These are phyloP conservation scores for Cladosporium sphaerospermum DNA, from an alignment of 2,329 filamentous ascomycete species.

Conservation along the genomic window DNA sequence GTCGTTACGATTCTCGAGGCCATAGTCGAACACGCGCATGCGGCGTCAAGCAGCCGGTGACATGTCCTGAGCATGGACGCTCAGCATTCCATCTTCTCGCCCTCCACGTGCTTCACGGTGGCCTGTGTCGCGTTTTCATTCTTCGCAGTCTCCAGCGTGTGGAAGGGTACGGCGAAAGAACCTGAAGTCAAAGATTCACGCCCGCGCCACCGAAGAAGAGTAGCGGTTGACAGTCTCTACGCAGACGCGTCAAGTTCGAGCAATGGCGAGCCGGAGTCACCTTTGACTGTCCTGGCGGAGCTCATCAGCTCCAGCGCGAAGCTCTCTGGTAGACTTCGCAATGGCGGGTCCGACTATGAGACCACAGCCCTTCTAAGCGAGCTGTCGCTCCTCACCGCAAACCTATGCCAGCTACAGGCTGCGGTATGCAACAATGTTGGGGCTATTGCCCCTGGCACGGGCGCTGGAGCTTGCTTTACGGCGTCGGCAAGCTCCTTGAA, in stretches of 20 bases:
- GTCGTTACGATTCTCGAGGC: not conserved
- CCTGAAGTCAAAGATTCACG: slow-evolving; percentile 1
- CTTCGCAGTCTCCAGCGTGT: slow-evolving; percentile 19
- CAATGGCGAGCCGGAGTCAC: slow-evolving; percentile 8
- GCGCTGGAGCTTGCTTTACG: slow-evolving; percentile 10
- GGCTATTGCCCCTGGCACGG: slow-evolving; percentile 8
- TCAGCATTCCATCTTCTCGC: slow-evolving; percentile 17
- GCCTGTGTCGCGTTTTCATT: slow-evolving; percentile 23
- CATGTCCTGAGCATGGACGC: slow-evolving; percentile 7
- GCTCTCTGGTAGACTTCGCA: slow-evolving; percentile 13
- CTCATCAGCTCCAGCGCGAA: slow-evolving; percentile 13
- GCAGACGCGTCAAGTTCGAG: slow-evolving; percentile 4
- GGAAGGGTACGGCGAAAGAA: slow-evolving; percentile 11
- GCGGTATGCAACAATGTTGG: slow-evolving; percentile 2
- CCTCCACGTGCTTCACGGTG: slow-evolving; percentile 21
- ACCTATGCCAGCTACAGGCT: slow-evolving; percentile 19
- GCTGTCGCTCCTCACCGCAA: slow-evolving; percentile 16
- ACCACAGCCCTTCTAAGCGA: slow-evolving; percentile 15
- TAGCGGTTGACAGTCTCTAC: slow-evolving; percentile 18
- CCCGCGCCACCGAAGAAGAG: slow-evolving; percentile 12
- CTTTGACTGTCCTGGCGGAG: slow-evolving; percentile 11
- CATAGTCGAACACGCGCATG: not conserved
- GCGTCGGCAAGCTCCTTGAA: slow-evolving; percentile 5
- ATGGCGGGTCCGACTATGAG: not conserved
- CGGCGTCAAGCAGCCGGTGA: not conserved